Evolutionary conservation across 352 stramenopile species (phyloP), one percentile per base, ranked within the genome.

Genomic region (Phytophthora aleatoria): DNA sequence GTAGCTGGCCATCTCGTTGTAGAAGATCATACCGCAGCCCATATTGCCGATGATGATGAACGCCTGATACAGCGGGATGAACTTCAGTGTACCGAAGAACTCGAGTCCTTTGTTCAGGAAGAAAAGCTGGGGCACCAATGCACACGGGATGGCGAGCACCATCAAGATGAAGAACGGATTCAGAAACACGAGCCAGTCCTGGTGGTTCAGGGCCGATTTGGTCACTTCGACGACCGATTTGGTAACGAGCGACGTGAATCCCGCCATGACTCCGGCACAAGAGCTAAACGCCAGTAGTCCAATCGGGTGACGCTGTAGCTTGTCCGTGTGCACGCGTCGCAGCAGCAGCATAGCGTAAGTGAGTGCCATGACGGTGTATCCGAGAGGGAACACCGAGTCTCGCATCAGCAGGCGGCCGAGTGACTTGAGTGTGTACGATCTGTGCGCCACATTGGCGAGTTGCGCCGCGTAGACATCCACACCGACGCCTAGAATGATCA

Each of bases 21-120:
- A 91, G 67, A 89, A 92, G 53, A 92, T 72, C 71, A 90, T 83
- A 13, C 84, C 84, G 49, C 84, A 91, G 30, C 78, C 60, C 76
- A 85, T 83, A 59, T 92, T 92, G 50, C 83, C 83, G 1, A 91
- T 68, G 62, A 92, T 92, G 59, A 92, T 91, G 71, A 92, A 92
- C 15, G 83, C 83, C 56, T 92, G 83, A 67, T 92, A 92, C 30
- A 92, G 57, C 61, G 83, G 83, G 58, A 92, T 89, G 55, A 91
- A 92, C 62, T 91, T 88, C 53, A 92, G 78, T 43, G 83, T 92
- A 13, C 83, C 83, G 43, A 91, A 91, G 60, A 81, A 85, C 68
- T 89, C 83, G 50, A 92, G 77, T 0, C 84, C 84, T 30, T 89
- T 87, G 73, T 92, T 92, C 8, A 92, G 63, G 57, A 92, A 89